phyloP scores from a whole-genome alignment of 139 green algal genomes.

The Chlorella sp. region DNA sequence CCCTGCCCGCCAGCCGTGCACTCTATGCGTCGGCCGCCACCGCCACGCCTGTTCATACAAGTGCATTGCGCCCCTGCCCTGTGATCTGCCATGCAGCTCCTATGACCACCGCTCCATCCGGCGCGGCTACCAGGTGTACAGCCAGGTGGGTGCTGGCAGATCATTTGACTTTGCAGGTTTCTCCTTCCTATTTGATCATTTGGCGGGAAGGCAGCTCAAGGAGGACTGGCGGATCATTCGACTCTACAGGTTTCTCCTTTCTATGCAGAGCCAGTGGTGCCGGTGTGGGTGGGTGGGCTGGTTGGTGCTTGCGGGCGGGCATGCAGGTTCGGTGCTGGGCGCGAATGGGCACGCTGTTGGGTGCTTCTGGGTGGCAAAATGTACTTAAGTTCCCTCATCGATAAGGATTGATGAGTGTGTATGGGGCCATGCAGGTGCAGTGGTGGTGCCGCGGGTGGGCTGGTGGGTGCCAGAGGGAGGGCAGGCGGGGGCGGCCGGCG shows the following conservation, averaged over 20 bases:
- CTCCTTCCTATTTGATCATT: too few relatives aligned
- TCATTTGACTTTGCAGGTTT: too few relatives aligned
- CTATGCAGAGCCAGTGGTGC: not conserved
- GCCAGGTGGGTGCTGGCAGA: constrained; percentile 78
- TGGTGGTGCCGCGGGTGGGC: too few relatives aligned
- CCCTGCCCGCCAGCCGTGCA: too few relatives aligned
- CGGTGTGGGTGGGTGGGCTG: not conserved
- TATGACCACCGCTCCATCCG: constrained; percentile 97
- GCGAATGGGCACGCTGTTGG: too few relatives aligned
- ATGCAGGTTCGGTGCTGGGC: not conserved
- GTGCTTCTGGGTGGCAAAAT: too few relatives aligned
- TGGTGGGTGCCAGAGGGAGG: too few relatives aligned
- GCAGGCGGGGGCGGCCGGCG: too few relatives aligned
- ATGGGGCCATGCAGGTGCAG: not conserved
- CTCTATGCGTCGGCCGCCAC: not conserved
- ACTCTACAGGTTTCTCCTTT: too few relatives aligned
- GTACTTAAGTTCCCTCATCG: too few relatives aligned
- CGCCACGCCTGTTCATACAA: not conserved
- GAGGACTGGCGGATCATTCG: too few relatives aligned
- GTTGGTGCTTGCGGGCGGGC: not conserved
- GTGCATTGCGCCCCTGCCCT: not conserved
- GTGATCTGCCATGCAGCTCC: constrained; percentile 35
- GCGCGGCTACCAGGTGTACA: constrained; percentile 91
- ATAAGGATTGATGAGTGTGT: not conserved
- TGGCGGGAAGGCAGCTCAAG: too few relatives aligned